Percentiles rank a stretch among this genome's conserved stretches.
These are phyloP conservation scores for Moesziomyces antarcticus DNA, from an alignment of 1,284 basidiomycete genomes.

Conservation along the genomic window DNA sequence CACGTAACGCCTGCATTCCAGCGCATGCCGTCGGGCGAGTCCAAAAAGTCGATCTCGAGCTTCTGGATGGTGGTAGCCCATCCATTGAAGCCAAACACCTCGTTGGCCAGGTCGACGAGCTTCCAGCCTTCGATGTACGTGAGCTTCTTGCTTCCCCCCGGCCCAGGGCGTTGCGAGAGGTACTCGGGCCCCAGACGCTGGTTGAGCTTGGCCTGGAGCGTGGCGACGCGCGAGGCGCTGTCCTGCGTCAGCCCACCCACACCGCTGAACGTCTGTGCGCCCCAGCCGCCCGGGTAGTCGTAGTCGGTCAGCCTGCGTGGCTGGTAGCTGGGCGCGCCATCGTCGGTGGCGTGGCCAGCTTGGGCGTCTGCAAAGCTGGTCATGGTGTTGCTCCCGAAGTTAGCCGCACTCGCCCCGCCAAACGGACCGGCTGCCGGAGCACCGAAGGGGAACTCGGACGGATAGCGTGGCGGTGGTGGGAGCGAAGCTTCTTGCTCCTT, in stretches of 20 bases:
- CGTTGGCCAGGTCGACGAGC: slow-evolving; percentile 79
- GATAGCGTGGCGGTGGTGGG: slow-evolving; percentile 8
- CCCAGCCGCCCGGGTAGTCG: slow-evolving; percentile 53
- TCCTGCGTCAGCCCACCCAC: slow-evolving; percentile 45
- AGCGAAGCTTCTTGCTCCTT: slow-evolving; percentile 13
- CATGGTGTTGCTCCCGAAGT: slow-evolving; percentile 14
- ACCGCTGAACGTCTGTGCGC: slow-evolving; percentile 29
- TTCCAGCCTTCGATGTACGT: slow-evolving; percentile 98
- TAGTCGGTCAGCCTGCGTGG: slow-evolving; percentile 34
- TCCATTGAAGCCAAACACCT: slow-evolving; percentile 98
- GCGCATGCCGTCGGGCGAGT: slow-evolving; percentile 74
- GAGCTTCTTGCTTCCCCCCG: slow-evolving; percentile 77
- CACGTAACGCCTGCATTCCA: slow-evolving; percentile 82
- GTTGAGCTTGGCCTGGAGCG: slow-evolving; percentile 83
- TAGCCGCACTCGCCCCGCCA: slow-evolving; percentile 17
- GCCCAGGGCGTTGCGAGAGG: slow-evolving; percentile 87
- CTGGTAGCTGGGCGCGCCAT: slow-evolving; percentile 3
- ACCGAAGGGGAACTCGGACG: slow-evolving; percentile 43
- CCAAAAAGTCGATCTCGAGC: slow-evolving; percentile 75
- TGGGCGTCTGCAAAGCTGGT: slow-evolving; percentile 21
- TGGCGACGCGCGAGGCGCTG: slow-evolving; percentile 71
- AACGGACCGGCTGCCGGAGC: slow-evolving; percentile 30
- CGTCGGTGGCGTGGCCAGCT: not conserved
- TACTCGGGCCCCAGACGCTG: slow-evolving; percentile 93
- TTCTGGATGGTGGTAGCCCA: slow-evolving; percentile 89